These are phyloP conservation scores for Tetraselmis chui DNA, from an alignment of 139 green algal species.

Conservation along the genomic window DNA sequence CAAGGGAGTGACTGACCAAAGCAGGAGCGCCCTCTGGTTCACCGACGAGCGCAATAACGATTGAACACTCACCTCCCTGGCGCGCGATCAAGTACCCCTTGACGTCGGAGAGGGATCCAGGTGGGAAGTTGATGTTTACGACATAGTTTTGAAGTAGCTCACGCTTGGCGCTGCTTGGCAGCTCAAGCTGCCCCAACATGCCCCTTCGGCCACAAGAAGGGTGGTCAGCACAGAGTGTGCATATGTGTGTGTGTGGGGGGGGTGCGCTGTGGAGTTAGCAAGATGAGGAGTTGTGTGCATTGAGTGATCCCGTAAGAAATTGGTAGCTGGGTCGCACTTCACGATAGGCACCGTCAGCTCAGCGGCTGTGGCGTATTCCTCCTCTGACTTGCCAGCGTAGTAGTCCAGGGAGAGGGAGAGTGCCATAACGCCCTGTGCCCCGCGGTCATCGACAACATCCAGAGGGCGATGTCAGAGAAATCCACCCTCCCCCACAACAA, in stretches of 20 bases:
- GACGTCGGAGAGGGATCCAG: slow-evolving; percentile 13
- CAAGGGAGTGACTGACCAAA: slow-evolving; percentile 20
- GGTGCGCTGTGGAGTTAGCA: too few species aligned
- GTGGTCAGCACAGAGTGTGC: slow-evolving; percentile 18
- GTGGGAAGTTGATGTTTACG: slow-evolving; percentile 54
- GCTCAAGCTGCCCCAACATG: too few species aligned
- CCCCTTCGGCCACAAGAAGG: too few species aligned
- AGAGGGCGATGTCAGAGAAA: not conserved
- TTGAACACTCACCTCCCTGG: not conserved
- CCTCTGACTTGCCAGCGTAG: slow-evolving; percentile 36
- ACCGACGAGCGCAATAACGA: not conserved
- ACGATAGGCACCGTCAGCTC: slow-evolving; percentile 28
- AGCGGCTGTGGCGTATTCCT: slow-evolving; percentile 46
- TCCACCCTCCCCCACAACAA: not conserved
- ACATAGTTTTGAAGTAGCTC: slow-evolving; percentile 19
- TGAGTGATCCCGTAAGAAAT: slow-evolving; percentile 1
- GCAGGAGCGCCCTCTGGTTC: not conserved
- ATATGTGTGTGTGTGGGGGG: slow-evolving; percentile 16
- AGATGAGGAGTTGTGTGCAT: not conserved
- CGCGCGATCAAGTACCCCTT: slow-evolving; percentile 2
- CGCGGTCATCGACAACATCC: not conserved
- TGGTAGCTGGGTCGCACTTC: too few species aligned
- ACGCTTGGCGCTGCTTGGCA: not conserved
- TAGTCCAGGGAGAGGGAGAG: slow-evolving; percentile 62
- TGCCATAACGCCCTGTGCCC: slow-evolving; percentile 43